Evolutionary conservation across 2,329 filamentous ascomycete genomes (phyloP).

Genomic region (Cryphonectria radicalis): DNA sequence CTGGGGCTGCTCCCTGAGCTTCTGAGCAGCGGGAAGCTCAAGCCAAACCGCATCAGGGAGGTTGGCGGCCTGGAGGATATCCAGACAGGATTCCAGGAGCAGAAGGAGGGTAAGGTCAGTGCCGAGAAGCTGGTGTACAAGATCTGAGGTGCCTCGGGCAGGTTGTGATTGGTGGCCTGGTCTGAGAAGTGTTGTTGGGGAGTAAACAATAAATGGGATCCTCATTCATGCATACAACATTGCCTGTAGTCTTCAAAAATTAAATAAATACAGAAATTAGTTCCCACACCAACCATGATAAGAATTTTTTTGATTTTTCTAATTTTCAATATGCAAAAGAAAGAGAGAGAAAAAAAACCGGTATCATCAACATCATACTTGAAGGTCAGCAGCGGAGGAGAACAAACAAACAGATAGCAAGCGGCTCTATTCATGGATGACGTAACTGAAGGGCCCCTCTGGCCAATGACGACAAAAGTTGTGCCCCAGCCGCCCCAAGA

Average conservation of each 20-base stretch:
- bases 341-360: not conserved
- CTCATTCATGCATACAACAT: not conserved
- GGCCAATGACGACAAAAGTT: not conserved
- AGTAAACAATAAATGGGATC: not conserved
- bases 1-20: conserved; percentile 36
- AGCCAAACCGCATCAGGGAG: conserved; percentile 38
- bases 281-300: too few relatives aligned
- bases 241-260: not conserved
- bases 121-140: conserved; percentile 42
- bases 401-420: not conserved
- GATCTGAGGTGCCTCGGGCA: conserved; percentile 26
- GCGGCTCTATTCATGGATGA: not conserved
- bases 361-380: too few relatives aligned
- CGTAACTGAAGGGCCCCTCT: not conserved
- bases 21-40: conserved; percentile 36
- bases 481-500: not conserved
- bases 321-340: too few relatives aligned
- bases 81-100: conserved; percentile 35
- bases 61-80: conserved; percentile 38
- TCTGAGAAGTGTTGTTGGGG: too few relatives aligned
- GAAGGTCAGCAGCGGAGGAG: not conserved
- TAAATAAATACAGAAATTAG: not conserved
- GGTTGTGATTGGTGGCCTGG: not conserved
- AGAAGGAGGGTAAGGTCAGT: conserved; percentile 37
- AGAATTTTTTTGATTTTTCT: too few relatives aligned